A percentile compares a stretch with the other conserved stretches of the same genome.
Evolutionary conservation across 176 grass and related monocot genomes (phyloP).

Genomic region (Zoysia pacifica): DNA sequence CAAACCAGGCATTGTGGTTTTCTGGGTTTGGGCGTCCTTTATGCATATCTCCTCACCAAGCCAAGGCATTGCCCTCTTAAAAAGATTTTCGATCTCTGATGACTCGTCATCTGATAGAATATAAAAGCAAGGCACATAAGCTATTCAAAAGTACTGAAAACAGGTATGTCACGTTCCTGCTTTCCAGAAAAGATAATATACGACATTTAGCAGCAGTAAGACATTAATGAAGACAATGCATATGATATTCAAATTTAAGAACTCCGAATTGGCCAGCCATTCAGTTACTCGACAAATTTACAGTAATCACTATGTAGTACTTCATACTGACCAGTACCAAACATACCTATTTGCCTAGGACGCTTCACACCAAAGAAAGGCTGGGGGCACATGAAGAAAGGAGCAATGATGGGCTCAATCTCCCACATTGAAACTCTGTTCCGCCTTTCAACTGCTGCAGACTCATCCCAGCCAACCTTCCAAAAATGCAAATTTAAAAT

Average conservation of each 20-base stretch:
- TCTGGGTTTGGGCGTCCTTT: constrained; percentile 84
- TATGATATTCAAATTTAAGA: neutral
- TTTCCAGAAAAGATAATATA: constrained; percentile 9
- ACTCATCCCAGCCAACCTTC: constrained; percentile 98
- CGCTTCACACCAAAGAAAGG: constrained; percentile 91
- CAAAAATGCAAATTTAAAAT: constrained; percentile 13
- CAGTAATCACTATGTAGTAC: neutral
- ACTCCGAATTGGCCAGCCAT: neutral
- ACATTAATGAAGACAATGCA: neutral
- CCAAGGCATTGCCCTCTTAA: constrained; percentile 98
- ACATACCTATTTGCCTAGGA: constrained; percentile 69
- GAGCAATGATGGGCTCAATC: constrained; percentile 86
- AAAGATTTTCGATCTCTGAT: constrained; percentile 85
- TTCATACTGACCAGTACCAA: neutral
- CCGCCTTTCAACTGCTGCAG: constrained; percentile 82
- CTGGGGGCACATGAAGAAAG: constrained; percentile 96
- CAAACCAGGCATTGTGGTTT: constrained; percentile 71
- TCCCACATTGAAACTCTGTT: constrained; percentile 98
- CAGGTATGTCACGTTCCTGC: neutral
- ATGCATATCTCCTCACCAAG: constrained; percentile 93
- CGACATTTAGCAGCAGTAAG: neutral
- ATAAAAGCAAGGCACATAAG: constrained; percentile 30
- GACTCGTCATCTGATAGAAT: constrained; percentile 75
- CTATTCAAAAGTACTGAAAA: constrained; percentile 20
- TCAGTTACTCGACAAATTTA: neutral